Conservation (phyloP, 306 rosid species). For the Ochetophila trinervis region DNA sequence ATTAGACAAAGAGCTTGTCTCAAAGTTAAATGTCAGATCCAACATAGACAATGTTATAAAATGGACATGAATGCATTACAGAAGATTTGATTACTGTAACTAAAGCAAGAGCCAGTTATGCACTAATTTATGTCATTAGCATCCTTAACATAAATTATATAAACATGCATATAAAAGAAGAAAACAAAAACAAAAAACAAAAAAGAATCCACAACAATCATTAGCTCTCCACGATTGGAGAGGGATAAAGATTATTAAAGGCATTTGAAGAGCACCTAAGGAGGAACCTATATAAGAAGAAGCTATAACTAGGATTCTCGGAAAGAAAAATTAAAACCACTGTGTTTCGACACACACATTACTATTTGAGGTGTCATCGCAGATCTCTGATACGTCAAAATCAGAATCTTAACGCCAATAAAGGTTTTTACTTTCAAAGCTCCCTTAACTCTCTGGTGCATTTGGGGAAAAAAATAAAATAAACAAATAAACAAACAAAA, state of each 20-base stretch:
- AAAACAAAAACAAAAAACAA: neutral
- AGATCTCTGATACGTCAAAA: constrained; percentile 41
- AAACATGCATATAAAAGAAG: neutral
- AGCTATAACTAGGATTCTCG: constrained; percentile 10
- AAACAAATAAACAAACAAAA: neutral
- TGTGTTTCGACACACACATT: constrained; percentile 24
- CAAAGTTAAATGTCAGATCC: too few relatives aligned
- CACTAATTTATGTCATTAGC: neutral
- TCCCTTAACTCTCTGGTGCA: constrained; percentile 21
- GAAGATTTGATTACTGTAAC: too few relatives aligned
- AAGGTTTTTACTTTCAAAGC: constrained; percentile 17
- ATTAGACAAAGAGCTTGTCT: too few relatives aligned
- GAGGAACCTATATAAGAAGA: neutral
- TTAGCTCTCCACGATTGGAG: neutral
- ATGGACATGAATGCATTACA: too few relatives aligned
- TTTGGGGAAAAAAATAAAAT: constrained; percentile 4
- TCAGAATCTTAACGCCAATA: constrained; percentile 40
- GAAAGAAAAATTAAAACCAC: constrained; percentile 21
- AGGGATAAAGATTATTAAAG: neutral
- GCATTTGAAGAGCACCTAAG: constrained; percentile 12
- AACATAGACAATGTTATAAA: too few relatives aligned
- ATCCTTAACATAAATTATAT: neutral
- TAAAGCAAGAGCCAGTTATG: too few relatives aligned
- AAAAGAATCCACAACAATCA: too few relatives aligned
- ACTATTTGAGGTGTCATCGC: constrained; percentile 39